Conservation (phyloP, 2,329 filamentous ascomycete species). For the Chrysoporthe austroafricana region DNA sequence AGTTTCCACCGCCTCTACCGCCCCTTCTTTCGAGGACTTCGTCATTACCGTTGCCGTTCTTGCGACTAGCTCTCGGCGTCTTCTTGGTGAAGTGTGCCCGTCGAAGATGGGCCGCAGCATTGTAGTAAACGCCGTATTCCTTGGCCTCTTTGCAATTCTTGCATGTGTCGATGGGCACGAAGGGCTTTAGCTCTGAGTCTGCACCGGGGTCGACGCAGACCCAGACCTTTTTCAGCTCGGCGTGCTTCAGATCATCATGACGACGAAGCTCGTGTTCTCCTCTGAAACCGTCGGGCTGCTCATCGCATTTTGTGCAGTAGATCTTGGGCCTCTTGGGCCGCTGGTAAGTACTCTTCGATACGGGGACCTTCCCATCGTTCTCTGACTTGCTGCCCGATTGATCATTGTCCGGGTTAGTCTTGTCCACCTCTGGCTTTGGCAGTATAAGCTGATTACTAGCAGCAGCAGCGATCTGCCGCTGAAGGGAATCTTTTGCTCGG, state of each 20-base stretch:
- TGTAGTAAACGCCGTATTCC: constrained; percentile 90
- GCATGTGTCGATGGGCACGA: constrained; percentile 74
- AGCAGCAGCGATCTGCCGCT: constrained; percentile 46
- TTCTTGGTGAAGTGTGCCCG: constrained; percentile 83
- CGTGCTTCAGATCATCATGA: constrained; percentile 70
- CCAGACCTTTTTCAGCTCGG: constrained; percentile 56
- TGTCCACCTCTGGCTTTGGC: constrained; percentile 48
- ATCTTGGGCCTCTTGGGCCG: constrained; percentile 74
- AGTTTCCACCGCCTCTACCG: constrained; percentile 57
- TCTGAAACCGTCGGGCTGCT: constrained; percentile 78
- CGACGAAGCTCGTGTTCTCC: constrained; percentile 82
- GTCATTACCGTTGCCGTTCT: constrained; percentile 31
- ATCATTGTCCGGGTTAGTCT: constrained; percentile 31
- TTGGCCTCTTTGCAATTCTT: constrained; percentile 80
- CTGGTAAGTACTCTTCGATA: constrained; percentile 50
- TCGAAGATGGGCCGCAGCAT: constrained; percentile 87
- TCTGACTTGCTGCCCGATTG: constrained; percentile 34
- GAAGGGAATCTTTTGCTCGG: constrained; percentile 53
- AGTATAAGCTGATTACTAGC: constrained; percentile 40
- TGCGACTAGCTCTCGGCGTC: constrained; percentile 44
- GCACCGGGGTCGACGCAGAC: constrained; percentile 61
- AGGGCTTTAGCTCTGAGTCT: constrained; percentile 51
- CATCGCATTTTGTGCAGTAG: constrained; percentile 70
- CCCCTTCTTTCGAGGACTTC: constrained; percentile 51
- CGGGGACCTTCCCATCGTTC: constrained; percentile 48